phyloP scores from a whole-genome alignment of 208 protist species.

The Wallacemonas sp. region DNA sequence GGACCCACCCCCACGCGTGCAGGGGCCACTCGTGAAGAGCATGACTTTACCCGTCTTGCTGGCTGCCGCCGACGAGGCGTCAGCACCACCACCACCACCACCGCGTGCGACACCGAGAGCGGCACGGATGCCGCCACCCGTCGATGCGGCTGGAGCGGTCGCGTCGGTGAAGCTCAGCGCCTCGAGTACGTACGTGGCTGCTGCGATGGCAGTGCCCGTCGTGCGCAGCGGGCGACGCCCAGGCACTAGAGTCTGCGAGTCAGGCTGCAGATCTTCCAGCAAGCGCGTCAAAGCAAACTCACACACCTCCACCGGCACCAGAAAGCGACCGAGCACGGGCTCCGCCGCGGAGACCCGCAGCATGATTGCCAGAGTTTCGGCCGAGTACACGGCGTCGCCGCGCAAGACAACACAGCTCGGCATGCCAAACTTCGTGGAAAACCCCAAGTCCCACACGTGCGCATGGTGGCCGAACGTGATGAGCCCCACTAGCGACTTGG shows the following conservation, averaged over 20 bases:
- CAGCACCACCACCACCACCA: constrained; percentile 4
- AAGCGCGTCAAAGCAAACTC: constrained; percentile 49
- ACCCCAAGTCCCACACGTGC: constrained; percentile 74
- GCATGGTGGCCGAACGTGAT: constrained; percentile 97
- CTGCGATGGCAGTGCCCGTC: constrained; percentile 69
- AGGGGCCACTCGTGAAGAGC: constrained; percentile 95
- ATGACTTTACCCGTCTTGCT: constrained; percentile 75
- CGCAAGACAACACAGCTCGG: constrained; percentile 72
- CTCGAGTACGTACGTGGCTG: constrained; percentile 67
- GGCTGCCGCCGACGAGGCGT: not conserved
- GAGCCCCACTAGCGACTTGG: constrained; percentile 94
- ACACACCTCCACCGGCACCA: constrained; percentile 95
- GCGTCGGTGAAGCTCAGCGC: constrained; percentile 24
- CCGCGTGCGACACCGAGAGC: constrained; percentile 7
- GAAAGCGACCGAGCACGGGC: constrained; percentile 86
- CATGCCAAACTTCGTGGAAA: constrained; percentile 28
- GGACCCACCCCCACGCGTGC: constrained; percentile 93
- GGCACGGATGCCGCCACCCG: not conserved
- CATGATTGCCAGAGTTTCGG: constrained; percentile 40
- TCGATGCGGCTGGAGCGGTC: not conserved
- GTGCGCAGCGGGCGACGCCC: constrained; percentile 59
- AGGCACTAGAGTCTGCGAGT: constrained; percentile 42
- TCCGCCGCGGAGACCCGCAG: constrained; percentile 62
- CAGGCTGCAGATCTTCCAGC: constrained; percentile 55
- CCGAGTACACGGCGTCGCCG: constrained; percentile 46